These are phyloP conservation scores for Chloromonas sp. DNA, from an alignment of 163 green algal genomes.

Conservation along the genomic window DNA sequence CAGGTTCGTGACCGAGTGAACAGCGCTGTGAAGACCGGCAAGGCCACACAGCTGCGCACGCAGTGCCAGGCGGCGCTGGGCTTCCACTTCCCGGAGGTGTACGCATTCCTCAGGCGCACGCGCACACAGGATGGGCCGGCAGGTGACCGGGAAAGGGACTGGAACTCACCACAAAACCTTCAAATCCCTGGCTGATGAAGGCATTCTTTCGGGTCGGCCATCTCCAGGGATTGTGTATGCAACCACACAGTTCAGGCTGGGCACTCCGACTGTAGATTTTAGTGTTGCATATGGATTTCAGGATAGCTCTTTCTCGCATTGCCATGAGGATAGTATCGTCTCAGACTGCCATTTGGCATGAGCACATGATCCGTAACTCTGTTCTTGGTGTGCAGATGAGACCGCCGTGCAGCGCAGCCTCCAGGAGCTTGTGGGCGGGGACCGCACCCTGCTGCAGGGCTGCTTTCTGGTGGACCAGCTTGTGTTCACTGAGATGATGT, in stretches of 20 bases:
- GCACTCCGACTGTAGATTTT: too few species aligned
- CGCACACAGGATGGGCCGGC: slow-evolving; percentile 3
- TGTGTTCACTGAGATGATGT: slow-evolving; percentile 49
- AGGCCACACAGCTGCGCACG: slow-evolving; percentile 16
- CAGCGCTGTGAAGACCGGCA: slow-evolving; percentile 11
- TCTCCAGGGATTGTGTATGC: too few species aligned
- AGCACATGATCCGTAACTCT: too few species aligned
- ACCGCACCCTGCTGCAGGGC: slow-evolving; percentile 28
- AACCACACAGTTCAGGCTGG: too few species aligned
- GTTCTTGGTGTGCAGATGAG: slow-evolving; percentile 21
- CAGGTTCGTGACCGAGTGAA: slow-evolving; percentile 8
- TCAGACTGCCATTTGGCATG: too few species aligned
- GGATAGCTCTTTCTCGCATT: too few species aligned
- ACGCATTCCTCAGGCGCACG: slow-evolving; percentile 25
- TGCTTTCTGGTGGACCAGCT: slow-evolving; percentile 53
- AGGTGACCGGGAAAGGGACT: not conserved
- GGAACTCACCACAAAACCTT: too few species aligned
- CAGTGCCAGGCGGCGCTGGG: slow-evolving; percentile 19
- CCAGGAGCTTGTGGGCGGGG: slow-evolving; percentile 34
- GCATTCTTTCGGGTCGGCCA: too few species aligned
- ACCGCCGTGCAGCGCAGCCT: slow-evolving; percentile 34
- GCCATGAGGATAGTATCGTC: too few species aligned
- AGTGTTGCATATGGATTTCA: too few species aligned
- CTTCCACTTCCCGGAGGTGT: slow-evolving; percentile 18
- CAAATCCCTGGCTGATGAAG: too few species aligned